Base-by-base conservation (phyloP, 441 rosid species). In the Pelargonium fulgidum region DNA sequence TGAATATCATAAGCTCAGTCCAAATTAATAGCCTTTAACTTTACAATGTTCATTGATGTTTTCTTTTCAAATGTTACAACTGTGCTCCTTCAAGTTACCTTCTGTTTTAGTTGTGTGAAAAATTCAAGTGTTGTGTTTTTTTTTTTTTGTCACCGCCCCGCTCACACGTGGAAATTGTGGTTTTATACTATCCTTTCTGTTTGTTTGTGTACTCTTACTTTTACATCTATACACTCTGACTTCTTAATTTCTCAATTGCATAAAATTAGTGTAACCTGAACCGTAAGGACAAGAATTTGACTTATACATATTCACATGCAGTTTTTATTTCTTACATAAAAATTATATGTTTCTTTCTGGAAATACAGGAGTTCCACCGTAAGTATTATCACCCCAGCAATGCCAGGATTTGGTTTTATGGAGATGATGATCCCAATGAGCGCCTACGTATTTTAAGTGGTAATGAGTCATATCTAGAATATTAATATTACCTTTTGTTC, bases 361-460 rank as follows among this genome's bases (percentile, higher is more conserved):
- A 50, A 29, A 36, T 72, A 24, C 85, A 93, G 98, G 97, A 91
- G 77, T 93, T 93, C 73, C 98, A 93, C 73, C 68, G 84, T 45
- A 85, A 88, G 80, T 87, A 81, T 79, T 93, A 93, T 83, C 97
- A 91, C 76, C 98, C 97, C 0, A 91, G 92, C 89, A 93, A 93
- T 78, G 88, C 96, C 64, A 86, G 96, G 79, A 89, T 93, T 72
- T 93, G 98, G 98, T 93, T 93, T 81, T 93, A 89, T 66, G 98
- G 98, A 73, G 89, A 93, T 80, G 98, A 93, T 77, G 91, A 93
- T 80, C 85, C 90, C 44, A 71, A 62, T 78, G 93, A 88, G 54
- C 96, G 97, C 62, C 80, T 93, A 19, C 85, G 84, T 62, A 78
- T 93, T 69, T 78, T 91, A 73, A 89, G 92, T 67, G 97, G 98